Evolutionary conservation across 805 yeast genomes (phyloP), one percentile per base, ranked within the genome.

Genomic region (Cyberlindnera euphorbiae): DNA sequence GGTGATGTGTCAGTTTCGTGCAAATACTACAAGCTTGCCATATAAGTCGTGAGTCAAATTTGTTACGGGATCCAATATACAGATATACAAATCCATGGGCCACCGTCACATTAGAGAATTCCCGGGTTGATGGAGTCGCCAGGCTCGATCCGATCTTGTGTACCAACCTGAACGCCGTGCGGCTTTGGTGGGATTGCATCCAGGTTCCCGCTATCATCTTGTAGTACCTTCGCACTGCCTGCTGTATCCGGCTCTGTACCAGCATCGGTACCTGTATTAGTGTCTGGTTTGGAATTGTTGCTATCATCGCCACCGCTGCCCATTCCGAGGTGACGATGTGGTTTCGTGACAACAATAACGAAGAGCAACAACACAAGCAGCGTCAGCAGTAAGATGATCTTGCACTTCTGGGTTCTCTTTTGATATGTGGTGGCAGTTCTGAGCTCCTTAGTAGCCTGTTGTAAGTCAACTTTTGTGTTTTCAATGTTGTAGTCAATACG

Each of bases 401-500:
- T 88, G 63, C 97, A 93, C 59, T 89, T 93, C 41, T 87, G 86
- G 2, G 95, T 85, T 42, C 93, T 71, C 56, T 82, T 82, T 53
- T 93, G 97, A 62, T 90, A 85, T 12, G 66, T 62, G 30, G 82
- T 79, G 0, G 97, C 97, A 47, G 77, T 71, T 8, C 71, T 66
- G 42, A 93, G 64, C 60, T 93, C 93, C 42, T 76, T 75, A 42
- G 84, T 85, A 0, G 97, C 93, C 26, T 69, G 71, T 51, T 79
- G 77, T 41, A 90, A 73, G 46, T 87, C 82, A 24, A 75, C 75
- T 3, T 76, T 81, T n/a, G 95, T 82, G 41, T 78, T 79, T 42
- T 82, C 82, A 41, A 93, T 63, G 55, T 93, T 93, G 58, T 90
- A 93, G 60, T 90, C 98, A 38, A 93, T 90, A 47, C 97, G 67